Evolutionary conservation across 1,284 basidiomycete species (phyloP), one percentile per base, ranked within the genome.

Genomic region (Leccinum ponderosum): DNA sequence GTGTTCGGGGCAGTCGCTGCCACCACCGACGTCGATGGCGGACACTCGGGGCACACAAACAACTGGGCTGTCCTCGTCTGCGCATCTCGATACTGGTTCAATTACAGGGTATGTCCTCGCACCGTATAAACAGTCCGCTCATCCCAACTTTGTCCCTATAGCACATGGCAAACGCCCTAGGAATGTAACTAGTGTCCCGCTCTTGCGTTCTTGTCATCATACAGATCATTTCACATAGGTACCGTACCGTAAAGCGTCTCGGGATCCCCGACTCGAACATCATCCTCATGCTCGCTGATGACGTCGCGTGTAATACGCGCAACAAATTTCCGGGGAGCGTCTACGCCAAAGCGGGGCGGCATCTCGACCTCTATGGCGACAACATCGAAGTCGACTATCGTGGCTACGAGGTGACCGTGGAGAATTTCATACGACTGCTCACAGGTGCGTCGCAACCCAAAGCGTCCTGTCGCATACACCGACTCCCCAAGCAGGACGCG

Each of bases 31-130:
- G 76, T 75, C 66, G 75, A 76, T 59, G 65, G 60, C 35, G 56
- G 64, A 58, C 70, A 73, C 51, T 86, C 85, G 0, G 78, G 79
- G 5, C 94, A 97, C 70, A 96, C 97, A 2, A 99, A 98, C 73
- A 99, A 99, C 75, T 99, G 97, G 97, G 97, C 97, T 0, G 96
- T 99, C 1, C 81, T 99, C 25, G 95, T 98, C 1, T 96, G 93
- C 70, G 84, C 97, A 1, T 97, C 94, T 6, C 78, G 96, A 62
- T 98, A 96, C 73, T 98, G 96, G 96, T 98, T 99, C 83, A 99
- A 99, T 75, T 99, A 99, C 72, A 82, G 97, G 47, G 95, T 97
- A 71, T 59, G 90, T 81, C 33, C 20, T n/a, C 20, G 31, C 42
- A 42, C 7, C 2, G 0, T 51, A 3, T 17, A 42, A 5, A 33